Conservation (phyloP, 2,329 filamentous ascomycete species). For the Fusarium palustre region DNA sequence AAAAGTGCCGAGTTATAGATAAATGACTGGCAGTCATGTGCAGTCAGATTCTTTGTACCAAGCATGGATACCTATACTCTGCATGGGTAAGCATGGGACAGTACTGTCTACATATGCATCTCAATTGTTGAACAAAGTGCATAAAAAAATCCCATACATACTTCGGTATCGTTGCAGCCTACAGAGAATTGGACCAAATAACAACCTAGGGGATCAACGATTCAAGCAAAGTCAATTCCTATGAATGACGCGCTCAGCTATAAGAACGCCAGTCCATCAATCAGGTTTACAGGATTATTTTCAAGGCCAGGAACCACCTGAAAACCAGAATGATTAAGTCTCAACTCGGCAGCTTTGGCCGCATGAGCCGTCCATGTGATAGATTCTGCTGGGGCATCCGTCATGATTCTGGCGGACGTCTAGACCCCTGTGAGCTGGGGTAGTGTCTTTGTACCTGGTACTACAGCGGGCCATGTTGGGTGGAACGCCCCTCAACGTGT, state of each 20-base stretch:
- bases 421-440: conserved; percentile 35
- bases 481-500: conserved; percentile 27
- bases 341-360: conserved; percentile 30
- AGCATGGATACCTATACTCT: conserved; percentile 4
- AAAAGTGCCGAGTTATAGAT: conserved; percentile 11
- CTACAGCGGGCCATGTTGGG: conserved; percentile 31
- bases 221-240: background rate
- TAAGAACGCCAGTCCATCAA: background rate
- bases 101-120: conserved; percentile 4
- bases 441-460: conserved; percentile 34
- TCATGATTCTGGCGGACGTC: conserved; percentile 30
- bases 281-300: conserved; percentile 4
- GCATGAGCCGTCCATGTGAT: conserved; percentile 38
- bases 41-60: conserved; percentile 1
- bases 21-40: conserved; percentile 1
- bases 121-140: conserved; percentile 14
- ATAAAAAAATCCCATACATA: conserved; percentile 9
- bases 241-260: conserved; percentile 20
- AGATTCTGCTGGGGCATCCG: conserved; percentile 36
- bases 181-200: conserved; percentile 19
- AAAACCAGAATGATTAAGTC: conserved; percentile 23
- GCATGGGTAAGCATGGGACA: background rate
- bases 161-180: conserved; percentile 12
- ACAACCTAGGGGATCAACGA: background rate
- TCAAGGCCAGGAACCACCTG: background rate